Base-by-base conservation (phyloP, 192 early-diverging fungal genomes). In the Linnemannia schmuckeri region DNA sequence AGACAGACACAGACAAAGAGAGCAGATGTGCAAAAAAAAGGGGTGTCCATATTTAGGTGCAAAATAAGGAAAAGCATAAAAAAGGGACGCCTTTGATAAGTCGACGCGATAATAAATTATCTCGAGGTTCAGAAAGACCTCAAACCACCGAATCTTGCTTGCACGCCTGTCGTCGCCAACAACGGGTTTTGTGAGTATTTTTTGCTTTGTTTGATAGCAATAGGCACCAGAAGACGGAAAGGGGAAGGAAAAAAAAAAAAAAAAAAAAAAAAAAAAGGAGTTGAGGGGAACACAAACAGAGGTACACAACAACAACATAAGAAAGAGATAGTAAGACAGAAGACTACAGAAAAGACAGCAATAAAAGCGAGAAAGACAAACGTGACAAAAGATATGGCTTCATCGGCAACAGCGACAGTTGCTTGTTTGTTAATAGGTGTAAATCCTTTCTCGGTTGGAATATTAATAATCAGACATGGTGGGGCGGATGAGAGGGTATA, bases 301-400 rank as follows among this genome's bases (percentile, higher is more conserved):
- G 66, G 61, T 5, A 72, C 24, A 72, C 68, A n/a, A 57, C 57
- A 47, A 55, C 49, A 71, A 46, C 41, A n/a, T 0, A 70, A 57
- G 69, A 52, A 27, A 47, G 37, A 30, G 24, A 30, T 30, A 46
- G 77, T 57, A 40, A 71, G 18, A 20, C 12, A 35, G 13, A 35
- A 70, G 46, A 54, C 1, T 5, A 49, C 13, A 68, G 40, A 70
- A 41, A 68, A 8, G 61, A 37, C 33, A n/a, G 37, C 54, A 37
- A 5, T 9, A 18, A 76, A 13, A 4, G 46, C 9, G n/a, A 30
- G 61, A 66, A 66, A 66, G 61, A 30, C 61, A 66, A 66, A 33
- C 12, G 61, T 66, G 70, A 72, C 70, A 72, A 42, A 72, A 72
- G 38, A 72, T 24, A 72, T 38, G 70, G 41, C 70, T 42, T 72